Evolutionary conservation across 2,329 filamentous ascomycete genomes (phyloP).

Genomic region (Aspergillus luchuensis): DNA sequence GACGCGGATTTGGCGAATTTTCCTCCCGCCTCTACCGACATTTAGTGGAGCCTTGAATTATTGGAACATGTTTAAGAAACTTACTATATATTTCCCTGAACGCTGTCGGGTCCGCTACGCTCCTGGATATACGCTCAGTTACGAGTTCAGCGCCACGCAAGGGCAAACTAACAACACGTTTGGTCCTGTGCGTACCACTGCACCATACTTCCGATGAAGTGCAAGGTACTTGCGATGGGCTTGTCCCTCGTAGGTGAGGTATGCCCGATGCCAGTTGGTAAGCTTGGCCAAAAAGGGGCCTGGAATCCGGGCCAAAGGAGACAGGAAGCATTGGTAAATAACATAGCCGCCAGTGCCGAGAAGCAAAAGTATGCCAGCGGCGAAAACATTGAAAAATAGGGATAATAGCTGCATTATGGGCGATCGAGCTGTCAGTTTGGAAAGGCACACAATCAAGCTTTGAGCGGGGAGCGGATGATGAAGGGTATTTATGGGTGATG

Average conservation of each 20-base stretch:
- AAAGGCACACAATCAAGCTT: too few relatives aligned
- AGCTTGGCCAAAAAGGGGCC: background rate
- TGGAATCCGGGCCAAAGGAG: background rate
- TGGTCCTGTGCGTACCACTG: background rate
- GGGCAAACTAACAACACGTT: background rate
- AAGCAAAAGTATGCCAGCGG: background rate
- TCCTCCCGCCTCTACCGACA: background rate
- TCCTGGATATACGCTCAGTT: background rate
- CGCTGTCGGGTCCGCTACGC: background rate
- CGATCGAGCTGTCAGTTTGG: background rate
- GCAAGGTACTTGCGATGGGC: background rate
- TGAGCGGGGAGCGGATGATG: too few relatives aligned
- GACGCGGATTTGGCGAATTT: background rate
- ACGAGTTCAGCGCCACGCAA: background rate
- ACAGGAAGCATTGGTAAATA: background rate
- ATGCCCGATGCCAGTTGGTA: background rate
- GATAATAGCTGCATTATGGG: background rate
- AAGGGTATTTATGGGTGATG: too few relatives aligned
- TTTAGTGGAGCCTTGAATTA: background rate
- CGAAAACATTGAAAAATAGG: background rate
- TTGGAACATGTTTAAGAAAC: background rate
- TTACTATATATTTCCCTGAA: constrained; percentile 1
- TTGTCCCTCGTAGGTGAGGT: background rate
- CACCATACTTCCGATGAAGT: background rate
- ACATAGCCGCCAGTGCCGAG: background rate